Conservation (phyloP, 2,329 filamentous ascomycete species). For the Fusarium tuaranense region DNA sequence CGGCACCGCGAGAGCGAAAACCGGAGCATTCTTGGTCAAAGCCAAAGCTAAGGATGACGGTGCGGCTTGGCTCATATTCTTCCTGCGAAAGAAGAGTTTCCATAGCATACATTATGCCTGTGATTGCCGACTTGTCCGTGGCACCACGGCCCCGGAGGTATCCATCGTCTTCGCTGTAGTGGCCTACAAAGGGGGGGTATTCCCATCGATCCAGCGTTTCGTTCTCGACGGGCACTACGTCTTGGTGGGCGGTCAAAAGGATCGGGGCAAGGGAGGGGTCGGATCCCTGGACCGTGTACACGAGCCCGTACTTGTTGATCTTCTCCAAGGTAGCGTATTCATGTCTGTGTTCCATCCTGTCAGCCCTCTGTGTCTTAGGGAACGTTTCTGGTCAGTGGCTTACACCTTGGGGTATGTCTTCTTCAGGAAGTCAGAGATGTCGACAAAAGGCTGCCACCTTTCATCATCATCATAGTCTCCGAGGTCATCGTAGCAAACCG, state of each 20-base stretch:
- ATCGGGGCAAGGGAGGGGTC: conserved; percentile 57
- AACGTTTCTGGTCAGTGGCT: conserved; percentile 17
- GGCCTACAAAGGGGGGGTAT: conserved; percentile 52
- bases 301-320: conserved; percentile 69
- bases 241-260: conserved; percentile 54
- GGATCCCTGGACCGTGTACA: conserved; percentile 69
- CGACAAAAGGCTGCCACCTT: conserved; percentile 63
- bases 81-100: conserved; percentile 63
- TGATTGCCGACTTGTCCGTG: conserved; percentile 54
- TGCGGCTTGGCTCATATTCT: conserved; percentile 63
- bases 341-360: conserved; percentile 45
- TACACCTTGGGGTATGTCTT: conserved; percentile 60
- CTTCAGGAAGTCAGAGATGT: conserved; percentile 59
- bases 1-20: conserved; percentile 63
- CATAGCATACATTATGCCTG: conserved; percentile 48
- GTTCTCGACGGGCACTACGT: conserved; percentile 54
- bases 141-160: conserved; percentile 55
- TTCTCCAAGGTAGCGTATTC: conserved; percentile 58
- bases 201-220: conserved; percentile 54
- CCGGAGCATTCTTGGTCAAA: conserved; percentile 74
- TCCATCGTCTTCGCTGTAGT: conserved; percentile 48
- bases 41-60: conserved; percentile 69
- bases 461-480: conserved; percentile 62
- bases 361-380: neutral
- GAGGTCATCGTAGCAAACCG: conserved; percentile 66